Evolutionary conservation across 768 basidiomycete species (phyloP).

Genomic region (Rubroboletus pulcherrimus): DNA sequence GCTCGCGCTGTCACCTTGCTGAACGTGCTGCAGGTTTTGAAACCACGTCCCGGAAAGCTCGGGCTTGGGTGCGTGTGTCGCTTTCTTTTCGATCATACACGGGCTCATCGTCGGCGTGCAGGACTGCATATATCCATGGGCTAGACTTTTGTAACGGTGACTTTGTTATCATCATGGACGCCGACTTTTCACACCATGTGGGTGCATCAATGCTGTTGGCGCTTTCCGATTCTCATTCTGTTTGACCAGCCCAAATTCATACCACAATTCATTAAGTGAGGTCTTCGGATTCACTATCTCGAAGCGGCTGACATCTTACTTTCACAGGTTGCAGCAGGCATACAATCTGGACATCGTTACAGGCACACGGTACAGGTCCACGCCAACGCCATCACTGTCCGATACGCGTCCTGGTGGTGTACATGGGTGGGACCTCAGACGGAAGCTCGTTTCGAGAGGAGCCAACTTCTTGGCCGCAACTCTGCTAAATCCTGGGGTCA

Average conservation of each 20-base stretch:
- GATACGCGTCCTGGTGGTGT: slow-evolving; percentile 79
- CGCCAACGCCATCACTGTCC: slow-evolving; percentile 50
- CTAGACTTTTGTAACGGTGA: slow-evolving; percentile 86
- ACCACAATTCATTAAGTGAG: slow-evolving; percentile 82
- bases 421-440: slow-evolving; percentile 88
- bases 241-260: slow-evolving; percentile 85
- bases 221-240: slow-evolving; percentile 3
- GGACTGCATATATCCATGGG: slow-evolving; percentile 91
- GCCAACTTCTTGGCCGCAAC: slow-evolving; percentile 91
- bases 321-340: slow-evolving; percentile 67
- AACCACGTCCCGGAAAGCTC: slow-evolving; percentile 85
- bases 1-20: neutral
- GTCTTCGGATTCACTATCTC: neutral
- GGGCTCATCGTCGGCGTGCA: slow-evolving; percentile 28
- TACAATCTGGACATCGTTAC: slow-evolving; percentile 91
- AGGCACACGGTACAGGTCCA: slow-evolving; percentile 79
- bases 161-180: slow-evolving; percentile 97
- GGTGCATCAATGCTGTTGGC: slow-evolving; percentile 23
- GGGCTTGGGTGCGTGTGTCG: slow-evolving; percentile 70
- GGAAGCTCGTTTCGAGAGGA: slow-evolving; percentile 83
- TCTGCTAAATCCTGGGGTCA: slow-evolving; percentile 79
- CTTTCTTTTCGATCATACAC: neutral
- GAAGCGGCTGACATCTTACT: neutral
- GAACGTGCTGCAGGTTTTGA: slow-evolving; percentile 54
- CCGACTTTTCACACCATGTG: slow-evolving; percentile 94